phyloP scores from a whole-genome alignment of 2,329 filamentous ascomycete genomes.

The Apiospora rasikravindrae region DNA sequence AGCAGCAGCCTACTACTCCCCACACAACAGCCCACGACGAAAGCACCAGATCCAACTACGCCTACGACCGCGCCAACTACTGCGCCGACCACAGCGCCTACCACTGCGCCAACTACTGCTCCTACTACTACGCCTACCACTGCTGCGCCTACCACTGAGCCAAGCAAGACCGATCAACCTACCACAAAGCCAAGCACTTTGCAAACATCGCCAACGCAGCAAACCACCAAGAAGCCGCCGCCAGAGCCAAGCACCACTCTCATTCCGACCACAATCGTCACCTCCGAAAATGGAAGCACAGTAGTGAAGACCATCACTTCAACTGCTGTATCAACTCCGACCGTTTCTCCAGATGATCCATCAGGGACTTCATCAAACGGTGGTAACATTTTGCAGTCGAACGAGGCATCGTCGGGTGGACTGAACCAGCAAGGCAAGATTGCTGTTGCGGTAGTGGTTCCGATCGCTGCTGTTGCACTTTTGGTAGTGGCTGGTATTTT shows the following conservation, averaged over 20 bases:
- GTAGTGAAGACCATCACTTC: constrained; percentile 32
- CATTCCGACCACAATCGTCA: constrained; percentile 24
- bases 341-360: constrained; percentile 17
- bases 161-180: constrained; percentile 28
- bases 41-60: constrained; percentile 5
- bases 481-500: constrained; percentile 78
- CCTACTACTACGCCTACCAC: constrained; percentile 21
- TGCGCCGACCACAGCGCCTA: constrained; percentile 27
- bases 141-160: constrained; percentile 32
- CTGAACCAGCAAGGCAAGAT: constrained; percentile 73
- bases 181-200: constrained; percentile 16
- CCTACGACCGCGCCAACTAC: constrained; percentile 22
- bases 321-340: constrained; percentile 22
- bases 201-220: constrained; percentile 16
- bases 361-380: constrained; percentile 30
- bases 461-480: constrained; percentile 85
- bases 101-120: constrained; percentile 15
- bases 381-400: constrained; percentile 27
- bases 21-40: constrained; percentile 18
- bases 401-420: constrained; percentile 43
- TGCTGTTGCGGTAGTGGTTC: constrained; percentile 91
- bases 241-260: constrained; percentile 23
- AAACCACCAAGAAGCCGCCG: constrained; percentile 22
- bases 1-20: constrained; percentile 19
- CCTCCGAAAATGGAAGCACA: constrained; percentile 29